phyloP scores from a whole-genome alignment of 371 early-diverging fungal species.

The Mucor lusitanicus region DNA sequence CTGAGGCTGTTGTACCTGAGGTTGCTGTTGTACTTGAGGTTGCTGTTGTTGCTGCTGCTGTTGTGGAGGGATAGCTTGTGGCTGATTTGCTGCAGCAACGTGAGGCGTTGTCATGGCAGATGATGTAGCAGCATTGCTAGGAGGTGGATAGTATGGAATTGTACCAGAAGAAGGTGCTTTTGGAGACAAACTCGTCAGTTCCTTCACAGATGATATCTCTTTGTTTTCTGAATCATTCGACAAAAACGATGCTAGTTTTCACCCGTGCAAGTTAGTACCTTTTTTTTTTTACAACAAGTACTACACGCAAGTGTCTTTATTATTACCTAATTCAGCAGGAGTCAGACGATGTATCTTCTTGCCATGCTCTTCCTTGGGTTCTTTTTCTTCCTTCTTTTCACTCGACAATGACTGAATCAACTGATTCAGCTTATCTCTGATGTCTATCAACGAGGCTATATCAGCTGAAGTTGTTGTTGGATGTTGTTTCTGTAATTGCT shows the following conservation, averaged over 20 bases:
- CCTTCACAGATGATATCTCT: constrained; percentile 10
- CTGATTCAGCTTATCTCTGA: constrained; percentile 13
- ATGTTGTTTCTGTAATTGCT: not conserved
- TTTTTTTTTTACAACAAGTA: too few relatives aligned
- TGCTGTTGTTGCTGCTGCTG: constrained; percentile 7
- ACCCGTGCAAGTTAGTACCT: not conserved
- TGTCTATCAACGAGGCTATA: constrained; percentile 7
- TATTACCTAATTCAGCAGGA: constrained; percentile 18
- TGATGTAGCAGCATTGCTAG: not conserved
- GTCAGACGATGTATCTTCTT: constrained; percentile 10
- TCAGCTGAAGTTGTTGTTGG: not conserved
- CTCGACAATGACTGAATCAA: constrained; percentile 3
- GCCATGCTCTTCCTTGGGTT: not conserved
- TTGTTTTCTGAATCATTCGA: not conserved
- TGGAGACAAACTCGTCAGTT: constrained; percentile 4
- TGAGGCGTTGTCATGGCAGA: not conserved
- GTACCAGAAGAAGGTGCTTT: not conserved
- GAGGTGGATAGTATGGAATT: constrained; percentile 18
- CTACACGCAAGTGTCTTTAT: too few relatives aligned
- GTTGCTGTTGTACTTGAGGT: too few relatives aligned
- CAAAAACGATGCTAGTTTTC: constrained; percentile 1
- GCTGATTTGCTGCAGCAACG: not conserved
- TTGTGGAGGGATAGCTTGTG: not conserved
- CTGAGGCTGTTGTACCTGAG: too few relatives aligned
- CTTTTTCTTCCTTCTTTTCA: not conserved